Evolutionary conservation across 2,329 filamentous ascomycete genomes (phyloP).

Genomic region (Xylariaceae sp.): DNA sequence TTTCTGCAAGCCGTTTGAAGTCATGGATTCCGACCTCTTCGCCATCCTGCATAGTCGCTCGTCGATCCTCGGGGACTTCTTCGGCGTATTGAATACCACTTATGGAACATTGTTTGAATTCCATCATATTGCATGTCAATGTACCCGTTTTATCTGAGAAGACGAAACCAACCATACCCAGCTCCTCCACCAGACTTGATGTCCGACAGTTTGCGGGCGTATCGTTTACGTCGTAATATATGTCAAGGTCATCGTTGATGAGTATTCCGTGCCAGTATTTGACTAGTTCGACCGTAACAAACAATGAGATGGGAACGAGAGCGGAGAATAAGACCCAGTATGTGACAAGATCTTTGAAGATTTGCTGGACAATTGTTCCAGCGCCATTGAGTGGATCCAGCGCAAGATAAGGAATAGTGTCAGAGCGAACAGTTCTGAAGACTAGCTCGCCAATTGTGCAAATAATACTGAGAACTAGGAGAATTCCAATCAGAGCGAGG

Average conservation of each 20-base stretch:
- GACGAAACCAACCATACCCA: slow-evolving; percentile 97
- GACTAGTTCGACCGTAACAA: slow-evolving; percentile 95
- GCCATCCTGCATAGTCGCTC: slow-evolving; percentile 73
- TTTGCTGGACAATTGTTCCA: slow-evolving; percentile 62
- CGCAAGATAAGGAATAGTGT: slow-evolving; percentile 68
- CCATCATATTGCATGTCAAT: slow-evolving; percentile 97
- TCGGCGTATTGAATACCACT: slow-evolving; percentile 91
- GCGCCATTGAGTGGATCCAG: slow-evolving; percentile 57
- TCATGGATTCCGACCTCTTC: slow-evolving; percentile 77
- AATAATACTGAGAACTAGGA: slow-evolving; percentile 79
- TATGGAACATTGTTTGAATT: slow-evolving; percentile 93
- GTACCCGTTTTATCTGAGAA: slow-evolving; percentile 98
- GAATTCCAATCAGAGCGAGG: slow-evolving; percentile 79
- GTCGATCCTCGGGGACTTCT: slow-evolving; percentile 84
- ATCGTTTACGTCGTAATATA: slow-evolving; percentile 93
- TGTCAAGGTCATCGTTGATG: slow-evolving; percentile 96
- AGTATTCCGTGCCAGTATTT: slow-evolving; percentile 98
- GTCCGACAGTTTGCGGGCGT: slow-evolving; percentile 95
- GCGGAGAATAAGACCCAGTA: slow-evolving; percentile 99
- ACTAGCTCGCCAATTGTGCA: slow-evolving; percentile 90
- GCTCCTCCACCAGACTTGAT: slow-evolving; percentile 91
- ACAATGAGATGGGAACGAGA: slow-evolving; percentile 92
- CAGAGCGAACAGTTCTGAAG: slow-evolving; percentile 59
- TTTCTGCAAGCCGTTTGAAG: slow-evolving; percentile 70
- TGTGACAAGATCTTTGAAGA: slow-evolving; percentile 91